Base-by-base conservation (phyloP, 2,329 filamentous ascomycete genomes). In the Fusarium burgessii region DNA sequence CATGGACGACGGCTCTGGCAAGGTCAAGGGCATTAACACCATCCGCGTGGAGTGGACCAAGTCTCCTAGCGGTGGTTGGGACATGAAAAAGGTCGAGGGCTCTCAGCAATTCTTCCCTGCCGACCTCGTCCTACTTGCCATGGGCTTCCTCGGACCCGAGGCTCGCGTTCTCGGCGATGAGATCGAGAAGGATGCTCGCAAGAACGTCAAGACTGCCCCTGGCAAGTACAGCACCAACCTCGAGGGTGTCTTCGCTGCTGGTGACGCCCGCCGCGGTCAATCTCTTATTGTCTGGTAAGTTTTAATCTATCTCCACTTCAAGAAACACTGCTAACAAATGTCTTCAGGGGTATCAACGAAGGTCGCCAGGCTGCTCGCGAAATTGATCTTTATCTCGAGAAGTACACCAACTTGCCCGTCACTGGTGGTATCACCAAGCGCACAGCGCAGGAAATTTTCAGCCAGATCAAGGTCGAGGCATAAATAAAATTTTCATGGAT, bases 111-210 rank as follows among this genome's bases (percentile, higher is more conserved):
- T 97, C 88, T 98, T 98, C 92, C 94, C 94, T 40, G 95, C 95
- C 32, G 95, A 98, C 78, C 89, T 98, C 42, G 95, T 98, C 46
- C 89, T 98, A 46, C 86, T 98, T 51, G 97, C 95, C 55, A 98
- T 98, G 95, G 95, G 95, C 79, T 98, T 98, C 91, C 84, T 98
- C 70, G 95, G 95, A 13, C 95, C 95, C 10, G 95, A 98, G 84
- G 93, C 93, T 74, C 92, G 93, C 72, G 90, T 97, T 41, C 88
- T 98, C 42, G 94, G 93, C 54, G 91, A 94, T n/a, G 88, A 92
- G 42, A 91, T 98, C 70, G 95, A 98, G 84, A 94, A 94, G 81
- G 95, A 98, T 79, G 88, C 89, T 56, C 91, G 95, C 78, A 97
- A 97, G 89, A 98, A 98, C 81, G 91, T 98, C 84, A 98, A 98